phyloP scores from a whole-genome alignment of 257 asterid species.

The Solanum rostratum region DNA sequence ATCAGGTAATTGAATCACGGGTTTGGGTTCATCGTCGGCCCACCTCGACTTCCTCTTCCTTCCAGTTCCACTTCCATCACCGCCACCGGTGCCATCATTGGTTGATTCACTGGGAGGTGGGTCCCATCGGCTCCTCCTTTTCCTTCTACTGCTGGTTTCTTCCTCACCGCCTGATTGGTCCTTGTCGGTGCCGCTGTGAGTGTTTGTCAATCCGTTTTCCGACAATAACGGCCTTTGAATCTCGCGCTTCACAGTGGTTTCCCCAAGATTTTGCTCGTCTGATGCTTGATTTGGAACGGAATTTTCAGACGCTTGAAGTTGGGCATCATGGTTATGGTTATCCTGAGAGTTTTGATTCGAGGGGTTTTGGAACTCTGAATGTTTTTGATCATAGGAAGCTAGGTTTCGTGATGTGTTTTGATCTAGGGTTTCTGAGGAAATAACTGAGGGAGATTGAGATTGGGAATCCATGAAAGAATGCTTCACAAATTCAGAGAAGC shows the following conservation, averaged over 20 bases:
- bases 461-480: slow-evolving; percentile 27
- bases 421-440: slow-evolving; percentile 18
- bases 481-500: too few relatives aligned
- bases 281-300: neutral
- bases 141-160: slow-evolving; percentile 65
- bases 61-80: slow-evolving; percentile 35
- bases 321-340: neutral
- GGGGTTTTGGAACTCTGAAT: slow-evolving; percentile 5
- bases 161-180: slow-evolving; percentile 88
- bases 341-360: neutral
- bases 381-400: slow-evolving; percentile 9
- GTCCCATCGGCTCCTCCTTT: slow-evolving; percentile 79
- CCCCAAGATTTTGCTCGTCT: slow-evolving; percentile 15
- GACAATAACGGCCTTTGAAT: slow-evolving; percentile 43
- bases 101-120: slow-evolving; percentile 58
- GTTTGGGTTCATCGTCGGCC: slow-evolving; percentile 89
- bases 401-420: slow-evolving; percentile 3
- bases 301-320: neutral
- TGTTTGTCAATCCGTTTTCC: slow-evolving; percentile 52
- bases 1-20: slow-evolving; percentile 70
- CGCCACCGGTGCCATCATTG: slow-evolving; percentile 26
- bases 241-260: slow-evolving; percentile 17
- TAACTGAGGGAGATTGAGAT: slow-evolving; percentile 22
- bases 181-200: slow-evolving; percentile 66
- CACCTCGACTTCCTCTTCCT: slow-evolving; percentile 91